phyloP scores from a whole-genome alignment of 2,329 filamentous ascomycete species.

The Exophiala viscosa region DNA sequence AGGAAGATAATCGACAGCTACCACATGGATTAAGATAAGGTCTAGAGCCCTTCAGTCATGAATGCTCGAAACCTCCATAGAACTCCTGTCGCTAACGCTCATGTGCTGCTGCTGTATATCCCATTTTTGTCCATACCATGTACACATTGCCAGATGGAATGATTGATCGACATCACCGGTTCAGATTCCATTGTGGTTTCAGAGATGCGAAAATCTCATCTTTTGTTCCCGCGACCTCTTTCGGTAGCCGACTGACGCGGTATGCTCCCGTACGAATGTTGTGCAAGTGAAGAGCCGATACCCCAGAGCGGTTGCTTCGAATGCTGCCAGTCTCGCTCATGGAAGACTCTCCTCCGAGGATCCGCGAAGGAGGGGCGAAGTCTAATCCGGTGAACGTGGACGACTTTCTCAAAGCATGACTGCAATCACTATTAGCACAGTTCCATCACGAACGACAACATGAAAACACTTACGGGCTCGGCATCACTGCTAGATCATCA shows the following conservation, averaged over 20 bases:
- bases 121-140: background rate
- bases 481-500: conserved; percentile 79
- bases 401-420: conserved; percentile 48
- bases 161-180: conserved; percentile 14
- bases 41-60: too few relatives aligned
- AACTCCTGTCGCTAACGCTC: conserved; percentile 22
- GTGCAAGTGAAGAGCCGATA: conserved; percentile 65
- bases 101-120: background rate
- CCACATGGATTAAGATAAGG: too few relatives aligned
- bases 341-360: conserved; percentile 39
- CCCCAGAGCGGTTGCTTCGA: conserved; percentile 70
- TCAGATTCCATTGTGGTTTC: conserved; percentile 55
- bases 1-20: too few relatives aligned
- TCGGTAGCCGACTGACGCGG: conserved; percentile 78
- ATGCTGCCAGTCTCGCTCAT: conserved; percentile 48
- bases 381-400: conserved; percentile 47
- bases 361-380: conserved; percentile 48
- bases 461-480: conserved; percentile 73
- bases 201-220: conserved; percentile 61
- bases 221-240: conserved; percentile 73
- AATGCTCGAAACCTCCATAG: background rate
- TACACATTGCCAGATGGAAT: background rate
- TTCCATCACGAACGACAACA: background rate
- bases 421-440: conserved; percentile 27
- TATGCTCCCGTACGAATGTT: conserved; percentile 80